Evolutionary conservation across 1,139 yeast species (phyloP), one percentile per base, ranked within the genome.

Genomic region (Geotrichum phurueaensis): DNA sequence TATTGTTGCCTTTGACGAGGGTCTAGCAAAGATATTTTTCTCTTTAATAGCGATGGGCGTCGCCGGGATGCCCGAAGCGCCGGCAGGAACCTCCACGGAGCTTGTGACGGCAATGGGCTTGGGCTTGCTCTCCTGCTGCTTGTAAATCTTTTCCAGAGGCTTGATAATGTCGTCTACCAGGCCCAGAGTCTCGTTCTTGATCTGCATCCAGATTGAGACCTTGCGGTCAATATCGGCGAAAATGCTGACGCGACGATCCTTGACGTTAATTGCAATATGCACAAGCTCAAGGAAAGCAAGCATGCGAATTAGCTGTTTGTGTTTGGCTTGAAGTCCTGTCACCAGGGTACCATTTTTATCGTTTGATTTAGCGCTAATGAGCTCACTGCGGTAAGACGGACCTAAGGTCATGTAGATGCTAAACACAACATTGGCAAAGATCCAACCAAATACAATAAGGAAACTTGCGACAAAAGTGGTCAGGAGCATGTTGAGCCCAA

Each of bases 371-470:
- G 84, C 78, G 52, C 94, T 85, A 36, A 91, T 79, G 23, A 89
- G 84, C 62, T 83, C 84, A 29, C 86, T 85, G 43, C 89, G 84
- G 68, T 87, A 90, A 57, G 87, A 73, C 66, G 98, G 94, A 0
- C 97, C 97, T 63, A 89, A 81, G 9, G 91, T 81, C 69, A 92
- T 81, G 72, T 89, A 92, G 3, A 90, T 86, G 65, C 83, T 78
- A 70, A 84, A 91, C 1, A 84, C 76, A 62, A 82, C 80, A 71
- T 88, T 87, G 43, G 83, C 74, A 12, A 83, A 63, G 66, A 86
- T 91, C 88, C 91, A 87, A 23, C 78, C 68, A 51, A 80, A 67
- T 3, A 79, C 66, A 4, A 80, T 65, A 12, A 80, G 67, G 63
- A 79, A 77, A 3, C 84, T 74, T 1, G 78, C 67, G 52, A 77